These are phyloP conservation scores for Phlebiopsis gigantea DNA, from an alignment of 768 basidiomycete species.

Conservation along the genomic window DNA sequence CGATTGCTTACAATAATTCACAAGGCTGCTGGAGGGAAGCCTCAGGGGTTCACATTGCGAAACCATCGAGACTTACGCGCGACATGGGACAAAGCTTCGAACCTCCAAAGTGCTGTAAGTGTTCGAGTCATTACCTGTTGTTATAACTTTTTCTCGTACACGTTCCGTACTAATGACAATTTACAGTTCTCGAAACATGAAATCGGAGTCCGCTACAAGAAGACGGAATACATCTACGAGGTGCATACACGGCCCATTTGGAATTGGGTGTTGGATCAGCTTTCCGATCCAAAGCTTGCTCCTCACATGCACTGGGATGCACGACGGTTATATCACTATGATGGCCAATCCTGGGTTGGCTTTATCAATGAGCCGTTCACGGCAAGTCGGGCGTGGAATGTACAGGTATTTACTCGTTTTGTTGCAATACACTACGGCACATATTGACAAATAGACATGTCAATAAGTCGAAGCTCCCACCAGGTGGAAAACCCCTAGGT, in stretches of 20 bases:
- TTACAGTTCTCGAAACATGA: constrained; percentile 14
- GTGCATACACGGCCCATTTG: constrained; percentile 8
- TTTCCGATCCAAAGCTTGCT: constrained; percentile 5
- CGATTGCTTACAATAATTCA: constrained; percentile 5
- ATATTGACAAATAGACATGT: not conserved
- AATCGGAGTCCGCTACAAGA: constrained; percentile 3
- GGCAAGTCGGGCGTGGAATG: constrained; percentile 5
- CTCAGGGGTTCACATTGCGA: constrained; percentile 1
- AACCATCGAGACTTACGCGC: constrained; percentile 3
- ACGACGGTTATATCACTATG: not conserved
- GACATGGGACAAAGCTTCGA: constrained; percentile 4
- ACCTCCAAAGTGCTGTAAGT: constrained; percentile 5
- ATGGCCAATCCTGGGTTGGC: constrained; percentile 6
- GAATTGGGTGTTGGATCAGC: constrained; percentile 10
- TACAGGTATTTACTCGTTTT: constrained; percentile 12
- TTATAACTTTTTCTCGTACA: not conserved
- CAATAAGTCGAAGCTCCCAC: constrained; percentile 6
- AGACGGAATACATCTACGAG: not conserved
- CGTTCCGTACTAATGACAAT: no score
- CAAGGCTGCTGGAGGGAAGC: not conserved
- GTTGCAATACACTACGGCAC: no score
- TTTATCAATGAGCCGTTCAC: constrained; percentile 17
- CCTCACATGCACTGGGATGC: constrained; percentile 15
- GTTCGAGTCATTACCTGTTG: not conserved
- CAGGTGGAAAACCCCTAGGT: constrained; percentile 9